Conservation (phyloP, 2,329 filamentous ascomycete genomes). For the Epichloe festucae region DNA sequence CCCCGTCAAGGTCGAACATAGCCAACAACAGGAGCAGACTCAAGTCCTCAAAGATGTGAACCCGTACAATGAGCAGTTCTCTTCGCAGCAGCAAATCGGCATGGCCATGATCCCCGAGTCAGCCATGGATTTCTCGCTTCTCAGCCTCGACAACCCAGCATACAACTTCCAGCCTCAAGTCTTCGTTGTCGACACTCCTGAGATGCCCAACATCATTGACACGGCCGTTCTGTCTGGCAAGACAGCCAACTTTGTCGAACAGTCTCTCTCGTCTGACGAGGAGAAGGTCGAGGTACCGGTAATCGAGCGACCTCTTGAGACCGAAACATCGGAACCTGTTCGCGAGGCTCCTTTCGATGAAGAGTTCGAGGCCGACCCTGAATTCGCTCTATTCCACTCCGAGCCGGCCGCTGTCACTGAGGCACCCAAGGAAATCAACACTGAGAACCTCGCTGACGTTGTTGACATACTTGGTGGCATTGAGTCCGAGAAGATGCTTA, state of each 20-base stretch:
- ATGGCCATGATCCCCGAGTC: slow-evolving; percentile 79
- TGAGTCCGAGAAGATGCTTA: slow-evolving; percentile 49
- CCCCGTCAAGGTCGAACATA: slow-evolving; percentile 24
- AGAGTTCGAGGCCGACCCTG: slow-evolving; percentile 49
- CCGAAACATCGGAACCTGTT: slow-evolving; percentile 15
- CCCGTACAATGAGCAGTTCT: slow-evolving; percentile 41
- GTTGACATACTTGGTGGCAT: slow-evolving; percentile 39
- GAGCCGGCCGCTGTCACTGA: slow-evolving; percentile 15
- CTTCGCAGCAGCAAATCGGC: slow-evolving; percentile 54
- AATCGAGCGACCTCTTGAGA: slow-evolving; percentile 34
- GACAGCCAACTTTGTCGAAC: slow-evolving; percentile 40
- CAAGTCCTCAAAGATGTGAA: slow-evolving; percentile 54
- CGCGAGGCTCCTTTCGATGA: slow-evolving; percentile 27
- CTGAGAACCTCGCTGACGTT: slow-evolving; percentile 24
- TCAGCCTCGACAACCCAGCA: slow-evolving; percentile 43
- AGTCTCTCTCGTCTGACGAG: slow-evolving; percentile 29
- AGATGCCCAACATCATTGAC: slow-evolving; percentile 48
- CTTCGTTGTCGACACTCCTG: slow-evolving; percentile 62
- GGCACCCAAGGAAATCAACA: slow-evolving; percentile 27
- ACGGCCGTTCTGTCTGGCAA: slow-evolving; percentile 58
- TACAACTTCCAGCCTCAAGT: slow-evolving; percentile 57
- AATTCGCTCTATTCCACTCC: slow-evolving; percentile 47
- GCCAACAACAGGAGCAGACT: slow-evolving; percentile 27
- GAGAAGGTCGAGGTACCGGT: slow-evolving; percentile 45
- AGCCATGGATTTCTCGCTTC: slow-evolving; percentile 58